Evolutionary conservation across 768 basidiomycete genomes (phyloP).

Genomic region (Naganishia randhawae): DNA sequence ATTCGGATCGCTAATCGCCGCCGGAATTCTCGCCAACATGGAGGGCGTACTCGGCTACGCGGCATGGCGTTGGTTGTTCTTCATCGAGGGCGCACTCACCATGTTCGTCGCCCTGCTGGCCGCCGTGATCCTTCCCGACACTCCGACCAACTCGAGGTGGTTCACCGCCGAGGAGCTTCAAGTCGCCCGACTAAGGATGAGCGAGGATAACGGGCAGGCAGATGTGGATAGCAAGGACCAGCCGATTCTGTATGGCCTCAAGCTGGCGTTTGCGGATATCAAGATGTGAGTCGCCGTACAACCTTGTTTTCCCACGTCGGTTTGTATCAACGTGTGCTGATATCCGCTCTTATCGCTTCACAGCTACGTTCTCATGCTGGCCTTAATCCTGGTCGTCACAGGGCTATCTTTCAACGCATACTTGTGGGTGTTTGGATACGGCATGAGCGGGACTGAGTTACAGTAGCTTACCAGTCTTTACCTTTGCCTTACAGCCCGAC

Average conservation of each 20-base stretch:
- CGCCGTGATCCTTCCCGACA: conserved; percentile 62
- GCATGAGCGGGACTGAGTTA: background rate
- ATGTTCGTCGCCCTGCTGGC: conserved; percentile 64
- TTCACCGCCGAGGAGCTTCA: conserved; percentile 44
- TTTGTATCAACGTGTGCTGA: conserved; percentile 45
- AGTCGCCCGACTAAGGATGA: conserved; percentile 54
- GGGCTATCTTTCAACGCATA: conserved; percentile 34
- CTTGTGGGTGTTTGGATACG: conserved; percentile 19
- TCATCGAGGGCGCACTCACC: conserved; percentile 68
- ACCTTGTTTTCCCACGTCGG: background rate
- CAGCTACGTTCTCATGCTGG: conserved; percentile 23
- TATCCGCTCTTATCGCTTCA: conserved; percentile 61
- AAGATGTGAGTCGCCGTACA: conserved; percentile 68
- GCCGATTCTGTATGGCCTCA: conserved; percentile 54
- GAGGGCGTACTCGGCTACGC: conserved; percentile 64
- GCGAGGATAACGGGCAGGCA: conserved; percentile 61
- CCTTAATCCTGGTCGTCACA: conserved; percentile 16
- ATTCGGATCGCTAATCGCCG: conserved; percentile 71
- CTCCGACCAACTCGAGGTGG: conserved; percentile 45
- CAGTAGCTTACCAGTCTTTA: conserved; percentile 6
- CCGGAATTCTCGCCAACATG: conserved; percentile 69
- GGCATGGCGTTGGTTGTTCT: conserved; percentile 72
- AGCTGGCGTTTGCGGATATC: conserved; percentile 67
- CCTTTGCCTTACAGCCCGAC: conserved; percentile 34
- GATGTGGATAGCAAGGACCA: conserved; percentile 56